Percentiles rank a stretch among this genome's conserved stretches.
These are phyloP conservation scores for Cetradonia linearis DNA, from an alignment of 495 filamentous ascomycete species.

Conservation along the genomic window DNA sequence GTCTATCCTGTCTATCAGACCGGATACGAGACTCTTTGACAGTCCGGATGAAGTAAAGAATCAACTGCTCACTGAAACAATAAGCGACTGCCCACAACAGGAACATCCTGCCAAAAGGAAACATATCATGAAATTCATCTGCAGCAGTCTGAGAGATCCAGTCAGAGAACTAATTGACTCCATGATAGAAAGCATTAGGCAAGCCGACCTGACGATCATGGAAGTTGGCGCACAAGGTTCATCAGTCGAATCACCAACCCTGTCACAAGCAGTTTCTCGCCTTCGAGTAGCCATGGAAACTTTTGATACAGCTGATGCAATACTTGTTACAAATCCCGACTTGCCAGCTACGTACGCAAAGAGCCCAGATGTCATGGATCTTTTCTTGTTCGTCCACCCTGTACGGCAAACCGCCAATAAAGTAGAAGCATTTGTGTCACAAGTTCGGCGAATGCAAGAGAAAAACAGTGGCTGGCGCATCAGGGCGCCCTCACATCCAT, in stretches of 20 bases:
- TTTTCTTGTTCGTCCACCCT: slow-evolving; percentile 47
- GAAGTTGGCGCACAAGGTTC: slow-evolving; percentile 31
- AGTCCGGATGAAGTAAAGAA: not conserved
- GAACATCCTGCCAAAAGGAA: slow-evolving; percentile 24
- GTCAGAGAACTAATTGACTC: slow-evolving; percentile 36
- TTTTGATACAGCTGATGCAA: slow-evolving; percentile 33
- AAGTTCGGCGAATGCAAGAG: slow-evolving; percentile 39
- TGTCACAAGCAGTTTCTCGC: slow-evolving; percentile 7
- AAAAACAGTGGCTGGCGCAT: slow-evolving; percentile 30
- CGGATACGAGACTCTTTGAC: slow-evolving; percentile 36
- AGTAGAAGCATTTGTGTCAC: slow-evolving; percentile 35
- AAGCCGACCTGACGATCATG: slow-evolving; percentile 41
- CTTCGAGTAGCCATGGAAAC: slow-evolving; percentile 30
- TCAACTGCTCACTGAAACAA: not conserved
- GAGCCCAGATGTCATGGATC: slow-evolving; percentile 38
- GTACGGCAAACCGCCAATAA: slow-evolving; percentile 43
- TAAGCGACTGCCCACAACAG: slow-evolving; percentile 7
- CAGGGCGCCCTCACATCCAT: slow-evolving; percentile 42
- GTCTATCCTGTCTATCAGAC: slow-evolving; percentile 35
- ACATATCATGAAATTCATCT: slow-evolving; percentile 30
- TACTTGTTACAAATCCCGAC: slow-evolving; percentile 27
- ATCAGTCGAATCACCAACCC: slow-evolving; percentile 22
- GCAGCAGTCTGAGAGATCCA: slow-evolving; percentile 36
- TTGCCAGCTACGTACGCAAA: slow-evolving; percentile 28
- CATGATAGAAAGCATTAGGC: slow-evolving; percentile 34